Percentiles rank a stretch among this genome's conserved stretches.
These are phyloP conservation scores for Zopfia rhizophila DNA, from an alignment of 2,329 filamentous ascomycete genomes.

Conservation along the genomic window DNA sequence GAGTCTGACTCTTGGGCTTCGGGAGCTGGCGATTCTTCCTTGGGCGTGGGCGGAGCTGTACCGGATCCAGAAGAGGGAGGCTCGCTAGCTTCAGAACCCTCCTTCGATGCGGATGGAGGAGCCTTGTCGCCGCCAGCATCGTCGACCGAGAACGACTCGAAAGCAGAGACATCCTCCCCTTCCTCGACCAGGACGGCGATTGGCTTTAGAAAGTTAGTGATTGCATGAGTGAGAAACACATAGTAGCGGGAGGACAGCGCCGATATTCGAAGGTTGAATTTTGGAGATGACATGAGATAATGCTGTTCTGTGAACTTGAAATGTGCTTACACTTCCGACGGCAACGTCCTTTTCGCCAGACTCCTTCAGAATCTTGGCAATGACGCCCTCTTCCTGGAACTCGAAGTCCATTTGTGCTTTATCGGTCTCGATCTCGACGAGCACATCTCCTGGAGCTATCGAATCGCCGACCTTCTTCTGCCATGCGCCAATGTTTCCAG, in stretches of 20 bases:
- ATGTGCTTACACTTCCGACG: constrained; percentile 81
- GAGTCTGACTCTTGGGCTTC: constrained; percentile 76
- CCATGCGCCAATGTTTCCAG: constrained; percentile 96
- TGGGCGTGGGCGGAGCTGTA: constrained; percentile 64
- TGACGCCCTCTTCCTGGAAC: constrained; percentile 96
- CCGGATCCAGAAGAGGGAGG: constrained; percentile 66
- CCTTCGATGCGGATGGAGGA: constrained; percentile 70
- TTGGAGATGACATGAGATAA: constrained; percentile 1
- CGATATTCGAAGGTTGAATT: constrained; percentile 7
- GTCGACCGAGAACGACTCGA: constrained; percentile 86
- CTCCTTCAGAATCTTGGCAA: constrained; percentile 94
- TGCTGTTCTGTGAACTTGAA: not conserved
- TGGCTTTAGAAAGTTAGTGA: constrained; percentile 70
- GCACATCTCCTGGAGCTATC: constrained; percentile 89
- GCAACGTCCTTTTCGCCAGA: constrained; percentile 92
- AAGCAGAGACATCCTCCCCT: constrained; percentile 84
- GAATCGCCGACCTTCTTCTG: constrained; percentile 95
- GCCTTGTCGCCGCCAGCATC: constrained; percentile 90
- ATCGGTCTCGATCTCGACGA: constrained; percentile 99
- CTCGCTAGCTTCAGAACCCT: constrained; percentile 70
- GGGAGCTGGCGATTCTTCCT: constrained; percentile 61
- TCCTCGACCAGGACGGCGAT: constrained; percentile 97
- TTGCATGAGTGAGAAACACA: not conserved
- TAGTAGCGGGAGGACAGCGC: constrained; percentile 3
- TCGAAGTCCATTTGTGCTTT: constrained; percentile 99